Conservation (phyloP, 169 alveolate species). For the Cryptosporidium parvum region DNA sequence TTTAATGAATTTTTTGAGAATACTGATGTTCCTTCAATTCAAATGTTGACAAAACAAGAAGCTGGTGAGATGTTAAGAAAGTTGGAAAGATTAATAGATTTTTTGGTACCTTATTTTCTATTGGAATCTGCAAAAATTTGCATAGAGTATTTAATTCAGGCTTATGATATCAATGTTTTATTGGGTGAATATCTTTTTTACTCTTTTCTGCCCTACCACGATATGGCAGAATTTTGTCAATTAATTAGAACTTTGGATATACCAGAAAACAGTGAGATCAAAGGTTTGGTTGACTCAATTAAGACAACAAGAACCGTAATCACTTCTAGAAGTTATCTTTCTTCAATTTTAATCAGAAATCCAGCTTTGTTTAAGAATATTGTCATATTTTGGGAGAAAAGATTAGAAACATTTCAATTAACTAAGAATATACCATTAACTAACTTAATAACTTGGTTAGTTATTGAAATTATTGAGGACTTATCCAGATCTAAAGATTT, state of each 20-base stretch:
- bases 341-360: slow-evolving; percentile 35
- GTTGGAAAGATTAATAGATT: slow-evolving; percentile 28
- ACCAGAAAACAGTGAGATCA: slow-evolving; percentile 26
- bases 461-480: slow-evolving; percentile 47
- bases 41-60: slow-evolving; percentile 37
- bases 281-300: slow-evolving; percentile 45
- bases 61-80: slow-evolving; percentile 9
- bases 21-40: slow-evolving; percentile 27
- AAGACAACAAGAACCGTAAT: slow-evolving; percentile 30
- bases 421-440: slow-evolving; percentile 40
- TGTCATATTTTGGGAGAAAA: slow-evolving; percentile 39
- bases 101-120: slow-evolving; percentile 42
- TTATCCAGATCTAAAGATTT: slow-evolving; percentile 37
- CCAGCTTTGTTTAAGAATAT: slow-evolving; percentile 16
- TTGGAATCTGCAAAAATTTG: slow-evolving; percentile 45
- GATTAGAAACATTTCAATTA: not conserved
- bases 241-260: slow-evolving; percentile 44
- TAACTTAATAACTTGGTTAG: slow-evolving; percentile 65
- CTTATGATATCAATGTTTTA: slow-evolving; percentile 58
- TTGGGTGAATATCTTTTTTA: slow-evolving; percentile 62
- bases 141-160: slow-evolving; percentile 64
- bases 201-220: slow-evolving; percentile 70
- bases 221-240: slow-evolving; percentile 35
- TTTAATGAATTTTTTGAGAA: slow-evolving; percentile 14
- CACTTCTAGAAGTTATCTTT: slow-evolving; percentile 31